phyloP scores from a whole-genome alignment of 2,329 filamentous ascomycete species.

The Malbranchea zuffiana region DNA sequence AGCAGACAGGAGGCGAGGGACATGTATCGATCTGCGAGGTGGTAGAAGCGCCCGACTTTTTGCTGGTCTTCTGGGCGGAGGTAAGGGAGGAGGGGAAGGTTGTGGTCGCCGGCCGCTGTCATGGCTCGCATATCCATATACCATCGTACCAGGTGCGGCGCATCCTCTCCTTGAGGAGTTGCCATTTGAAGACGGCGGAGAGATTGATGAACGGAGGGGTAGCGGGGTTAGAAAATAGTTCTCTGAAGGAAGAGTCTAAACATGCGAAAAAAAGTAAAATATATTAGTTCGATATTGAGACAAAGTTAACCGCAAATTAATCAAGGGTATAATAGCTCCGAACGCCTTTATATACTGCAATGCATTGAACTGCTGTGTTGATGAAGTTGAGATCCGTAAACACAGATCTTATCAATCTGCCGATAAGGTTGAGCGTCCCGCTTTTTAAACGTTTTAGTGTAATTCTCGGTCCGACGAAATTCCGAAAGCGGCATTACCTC shows the following conservation, averaged over 20 bases:
- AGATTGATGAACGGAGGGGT: not conserved
- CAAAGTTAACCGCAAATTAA: not conserved
- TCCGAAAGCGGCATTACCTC: constrained; percentile 3
- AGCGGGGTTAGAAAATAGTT: not conserved
- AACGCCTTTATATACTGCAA: too few relatives aligned
- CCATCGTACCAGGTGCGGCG: constrained; percentile 27
- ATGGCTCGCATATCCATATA: constrained; percentile 35
- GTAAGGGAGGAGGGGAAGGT: constrained; percentile 31
- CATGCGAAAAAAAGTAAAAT: too few relatives aligned
- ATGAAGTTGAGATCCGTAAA: too few relatives aligned
- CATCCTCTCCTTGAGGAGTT: not conserved
- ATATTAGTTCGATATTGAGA: too few relatives aligned
- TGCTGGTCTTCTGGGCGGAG: constrained; percentile 41
- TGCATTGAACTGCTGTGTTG: too few relatives aligned
- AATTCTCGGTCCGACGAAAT: constrained; percentile 2
- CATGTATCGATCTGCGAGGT: constrained; percentile 49
- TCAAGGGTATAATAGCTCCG: too few relatives aligned
- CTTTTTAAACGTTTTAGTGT: too few relatives aligned
- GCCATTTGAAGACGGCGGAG: not conserved
- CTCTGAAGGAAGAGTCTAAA: too few relatives aligned
- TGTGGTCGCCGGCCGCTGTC: constrained; percentile 20
- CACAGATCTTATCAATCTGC: too few relatives aligned
- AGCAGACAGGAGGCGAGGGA: constrained; percentile 50
- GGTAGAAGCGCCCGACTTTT: constrained; percentile 40
- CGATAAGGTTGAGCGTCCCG: too few relatives aligned